These are phyloP conservation scores for Trichosporon ovoides DNA, from an alignment of 1,284 basidiomycete species.

Conservation along the genomic window DNA sequence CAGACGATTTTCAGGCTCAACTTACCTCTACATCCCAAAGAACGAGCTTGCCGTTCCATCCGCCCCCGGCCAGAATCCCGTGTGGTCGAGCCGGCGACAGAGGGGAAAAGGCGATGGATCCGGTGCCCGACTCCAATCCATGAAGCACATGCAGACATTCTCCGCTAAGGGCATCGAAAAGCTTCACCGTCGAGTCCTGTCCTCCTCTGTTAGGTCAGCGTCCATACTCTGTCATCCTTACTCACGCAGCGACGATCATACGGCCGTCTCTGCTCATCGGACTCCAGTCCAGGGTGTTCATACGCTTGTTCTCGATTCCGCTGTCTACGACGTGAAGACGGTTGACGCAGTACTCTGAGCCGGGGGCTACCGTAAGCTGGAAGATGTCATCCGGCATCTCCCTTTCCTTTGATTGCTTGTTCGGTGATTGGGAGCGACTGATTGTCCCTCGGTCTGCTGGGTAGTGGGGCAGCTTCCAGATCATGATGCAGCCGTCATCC, in stretches of 20 bases:
- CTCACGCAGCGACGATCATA: conserved; percentile 45
- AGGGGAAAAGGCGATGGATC: conserved; percentile 39
- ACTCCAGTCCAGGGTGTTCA: conserved; percentile 42
- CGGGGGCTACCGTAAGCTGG: conserved; percentile 22
- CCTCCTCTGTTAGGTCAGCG: conserved; percentile 25
- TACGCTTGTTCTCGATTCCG: conserved; percentile 38
- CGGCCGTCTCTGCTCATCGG: conserved; percentile 23
- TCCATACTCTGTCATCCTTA: neutral
- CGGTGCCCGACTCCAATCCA: conserved; percentile 38
- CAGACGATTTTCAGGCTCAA: conserved; percentile 11
- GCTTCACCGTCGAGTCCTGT: conserved; percentile 41
- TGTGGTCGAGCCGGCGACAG: conserved; percentile 16
- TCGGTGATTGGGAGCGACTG: conserved; percentile 19
- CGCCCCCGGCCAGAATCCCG: conserved; percentile 37
- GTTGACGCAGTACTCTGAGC: conserved; percentile 31
- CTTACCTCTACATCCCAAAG: conserved; percentile 42
- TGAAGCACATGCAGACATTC: conserved; percentile 31
- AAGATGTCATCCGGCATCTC: conserved; percentile 27
- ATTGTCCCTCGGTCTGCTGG: conserved; percentile 27
- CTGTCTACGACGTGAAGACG: conserved; percentile 33
- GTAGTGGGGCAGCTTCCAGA: conserved; percentile 39
- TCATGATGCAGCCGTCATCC: conserved; percentile 40
- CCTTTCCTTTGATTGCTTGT: conserved; percentile 19
- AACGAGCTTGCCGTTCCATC: conserved; percentile 36
- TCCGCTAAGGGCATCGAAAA: conserved; percentile 38